phyloP scores from a whole-genome alignment of 2,329 filamentous ascomycete species.

The Ophiostoma pallidulum region DNA sequence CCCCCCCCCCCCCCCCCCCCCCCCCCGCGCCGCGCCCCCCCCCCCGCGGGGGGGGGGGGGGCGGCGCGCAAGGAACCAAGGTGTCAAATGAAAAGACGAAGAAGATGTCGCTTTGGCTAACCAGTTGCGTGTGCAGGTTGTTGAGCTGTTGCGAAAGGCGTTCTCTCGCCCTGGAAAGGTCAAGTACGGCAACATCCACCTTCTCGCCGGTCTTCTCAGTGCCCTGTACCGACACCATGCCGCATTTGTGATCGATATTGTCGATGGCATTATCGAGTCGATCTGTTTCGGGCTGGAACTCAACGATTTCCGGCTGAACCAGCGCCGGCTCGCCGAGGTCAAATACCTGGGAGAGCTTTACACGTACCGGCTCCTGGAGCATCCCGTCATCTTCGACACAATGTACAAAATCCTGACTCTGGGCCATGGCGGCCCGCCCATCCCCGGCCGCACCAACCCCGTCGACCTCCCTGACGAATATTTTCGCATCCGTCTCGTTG shows the following conservation, averaged over 20 bases:
- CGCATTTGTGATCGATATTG: constrained; percentile 79
- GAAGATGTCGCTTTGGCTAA: neutral
- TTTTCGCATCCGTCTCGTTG: constrained; percentile 86
- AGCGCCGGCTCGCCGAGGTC: constrained; percentile 86
- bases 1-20: too few species aligned
- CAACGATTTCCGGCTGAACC: constrained; percentile 96
- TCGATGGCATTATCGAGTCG: constrained; percentile 84
- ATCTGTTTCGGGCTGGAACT: constrained; percentile 82
- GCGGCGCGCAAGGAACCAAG: too few species aligned
- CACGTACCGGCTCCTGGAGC: constrained; percentile 95
- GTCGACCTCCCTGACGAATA: constrained; percentile 89
- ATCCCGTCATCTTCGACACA: constrained; percentile 87
- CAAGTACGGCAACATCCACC: constrained; percentile 93
- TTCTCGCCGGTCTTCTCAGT: constrained; percentile 80
- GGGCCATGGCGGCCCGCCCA: constrained; percentile 76
- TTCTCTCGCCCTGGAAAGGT: constrained; percentile 96
- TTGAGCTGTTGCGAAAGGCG: constrained; percentile 60
- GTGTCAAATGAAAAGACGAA: neutral
- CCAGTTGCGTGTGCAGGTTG: constrained; percentile 19
- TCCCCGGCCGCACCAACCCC: constrained; percentile 64
- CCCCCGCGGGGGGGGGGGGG: too few species aligned
- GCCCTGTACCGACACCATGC: constrained; percentile 88
- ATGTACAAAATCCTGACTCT: constrained; percentile 93
- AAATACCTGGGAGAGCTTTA: constrained; percentile 96
- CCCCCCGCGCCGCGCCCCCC: too few species aligned